phyloP scores from a whole-genome alignment of 1,284 basidiomycete species.

The Tranzscheliella williamsii region DNA sequence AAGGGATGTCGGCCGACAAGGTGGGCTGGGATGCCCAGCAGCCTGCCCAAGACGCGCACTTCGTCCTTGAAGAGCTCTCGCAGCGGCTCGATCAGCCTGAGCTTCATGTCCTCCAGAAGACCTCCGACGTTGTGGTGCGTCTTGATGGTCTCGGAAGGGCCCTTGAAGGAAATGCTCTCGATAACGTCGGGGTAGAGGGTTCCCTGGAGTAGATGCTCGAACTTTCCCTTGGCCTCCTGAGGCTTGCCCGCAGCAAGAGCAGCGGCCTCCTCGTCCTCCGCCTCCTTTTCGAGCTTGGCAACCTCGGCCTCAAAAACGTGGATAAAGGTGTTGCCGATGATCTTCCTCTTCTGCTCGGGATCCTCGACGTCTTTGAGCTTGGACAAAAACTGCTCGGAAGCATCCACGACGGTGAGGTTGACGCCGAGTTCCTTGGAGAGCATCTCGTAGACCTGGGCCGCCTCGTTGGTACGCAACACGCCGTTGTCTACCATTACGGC shows the following conservation, averaged over 20 bases:
- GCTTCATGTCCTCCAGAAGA: constrained; percentile 93
- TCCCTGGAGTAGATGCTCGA: constrained; percentile 97
- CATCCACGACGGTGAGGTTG: constrained; percentile 93
- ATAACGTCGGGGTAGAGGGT: constrained; percentile 99
- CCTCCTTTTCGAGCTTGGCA: constrained; percentile 81
- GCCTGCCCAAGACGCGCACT: constrained; percentile 86
- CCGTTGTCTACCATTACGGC: constrained; percentile 99
- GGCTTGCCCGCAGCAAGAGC: constrained; percentile 65
- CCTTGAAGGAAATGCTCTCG: constrained; percentile 99
- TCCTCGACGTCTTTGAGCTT: constrained; percentile 88
- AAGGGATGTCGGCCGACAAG: constrained; percentile 98
- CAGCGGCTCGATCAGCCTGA: constrained; percentile 97
- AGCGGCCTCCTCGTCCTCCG: constrained; percentile 71
- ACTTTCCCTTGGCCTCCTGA: constrained; percentile 68
- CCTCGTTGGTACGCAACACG: constrained; percentile 89
- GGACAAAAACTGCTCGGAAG: constrained; percentile 89
- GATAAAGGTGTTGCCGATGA: constrained; percentile 99
- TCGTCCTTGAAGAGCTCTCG: constrained; percentile 99
- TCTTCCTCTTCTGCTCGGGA: constrained; percentile 95
- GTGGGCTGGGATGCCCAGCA: constrained; percentile 87
- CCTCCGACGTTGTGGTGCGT: constrained; percentile 99
- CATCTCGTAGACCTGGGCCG: constrained; percentile 91
- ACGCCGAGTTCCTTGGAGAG: constrained; percentile 90
- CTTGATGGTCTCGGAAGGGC: constrained; percentile 98
- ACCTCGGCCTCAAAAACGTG: constrained; percentile 95